These are phyloP conservation scores for Phycomyces blakesleeanus DNA, from an alignment of 192 early-diverging fungal species.

Conservation along the genomic window DNA sequence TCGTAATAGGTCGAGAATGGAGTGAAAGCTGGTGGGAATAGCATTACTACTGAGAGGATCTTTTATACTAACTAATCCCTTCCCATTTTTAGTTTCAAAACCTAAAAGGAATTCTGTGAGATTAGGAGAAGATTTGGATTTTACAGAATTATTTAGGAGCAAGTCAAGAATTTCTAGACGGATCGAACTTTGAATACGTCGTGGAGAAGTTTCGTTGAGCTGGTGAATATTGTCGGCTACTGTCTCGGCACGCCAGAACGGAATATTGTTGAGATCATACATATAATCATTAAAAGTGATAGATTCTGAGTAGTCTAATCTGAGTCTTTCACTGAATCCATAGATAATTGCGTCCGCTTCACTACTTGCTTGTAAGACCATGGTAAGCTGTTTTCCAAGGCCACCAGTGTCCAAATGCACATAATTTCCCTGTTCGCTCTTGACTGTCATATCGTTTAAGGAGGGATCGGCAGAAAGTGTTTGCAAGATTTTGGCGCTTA, in stretches of 20 bases:
- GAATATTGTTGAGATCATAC: slow-evolving; percentile 33
- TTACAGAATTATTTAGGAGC: slow-evolving; percentile 70
- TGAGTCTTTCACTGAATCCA: slow-evolving; percentile 77
- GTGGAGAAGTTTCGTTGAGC: slow-evolving; percentile 13
- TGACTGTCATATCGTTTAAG: slow-evolving; percentile 56
- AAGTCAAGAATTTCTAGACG: slow-evolving; percentile 82
- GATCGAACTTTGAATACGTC: slow-evolving; percentile 39
- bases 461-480: slow-evolving; percentile 71
- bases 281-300: slow-evolving; percentile 24
- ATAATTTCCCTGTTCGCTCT: slow-evolving; percentile 23
- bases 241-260: slow-evolving; percentile 26
- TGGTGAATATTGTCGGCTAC: slow-evolving; percentile 15
- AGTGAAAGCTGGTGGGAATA: slow-evolving; percentile 52
- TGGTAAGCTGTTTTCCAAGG: slow-evolving; percentile 69
- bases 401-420: slow-evolving; percentile 42
- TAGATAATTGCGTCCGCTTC: slow-evolving; percentile 68
- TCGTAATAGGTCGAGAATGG: slow-evolving; percentile 61
- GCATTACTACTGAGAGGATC: slow-evolving; percentile 40
- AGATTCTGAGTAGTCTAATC: slow-evolving; percentile 49
- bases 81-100: slow-evolving; percentile 50
- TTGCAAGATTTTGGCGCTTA: slow-evolving; percentile 68
- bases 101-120: slow-evolving; percentile 90
- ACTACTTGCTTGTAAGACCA: slow-evolving; percentile 58
- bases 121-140: slow-evolving; percentile 56
- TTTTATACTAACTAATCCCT: slow-evolving; percentile 21